Evolutionary conservation across 208 protist species (phyloP), one percentile per base, ranked within the genome.

Genomic region (Crithidia acanthocephali): DNA sequence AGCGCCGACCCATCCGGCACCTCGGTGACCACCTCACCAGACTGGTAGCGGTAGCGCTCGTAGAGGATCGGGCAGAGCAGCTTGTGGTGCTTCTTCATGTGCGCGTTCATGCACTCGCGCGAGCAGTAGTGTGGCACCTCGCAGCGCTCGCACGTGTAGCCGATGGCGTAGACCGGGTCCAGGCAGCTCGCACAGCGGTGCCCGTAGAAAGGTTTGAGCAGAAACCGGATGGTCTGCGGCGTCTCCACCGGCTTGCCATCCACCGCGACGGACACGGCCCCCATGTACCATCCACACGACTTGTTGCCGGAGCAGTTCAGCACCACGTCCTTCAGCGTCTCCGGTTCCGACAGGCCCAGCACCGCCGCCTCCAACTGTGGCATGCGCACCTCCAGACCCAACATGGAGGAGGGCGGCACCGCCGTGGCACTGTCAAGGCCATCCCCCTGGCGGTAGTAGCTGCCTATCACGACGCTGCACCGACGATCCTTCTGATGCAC

Each of bases 131-230:
- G 79, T 15, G 88, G 81, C 58, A 81, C 80, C 63, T 90, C 86
- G 76, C 91, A 96, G 47, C 81, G 81, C 27, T 80, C 84, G 76
- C 88, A 96, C 9, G 83, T 85, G 76, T 86, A 96, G 25, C 88
- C 88, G 60, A 86, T 81, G 9, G 87, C 83, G 78, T 94, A 92
- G 61, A 93, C 88, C 13, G 91, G 91, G 62, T 96, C 91, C n/a
- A 92, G 75, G 71, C 91, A 96, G 72, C 81, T 74, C 3, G 87
- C 91, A 74, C 91, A 96, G 33, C 85, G 88, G 63, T 82, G 72
- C 11, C 85, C 86, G 40, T 84, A 80, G 59, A 87, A 92, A 2
- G 87, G 83, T 35, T 86, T 83, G 20, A 96, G 72, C 20, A 94
- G 68, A 68, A 96, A 94, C 53, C 88, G 91, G 22, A 96, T 70